phyloP scores from a whole-genome alignment of 257 asterid species.

The Solanum habrochaites region DNA sequence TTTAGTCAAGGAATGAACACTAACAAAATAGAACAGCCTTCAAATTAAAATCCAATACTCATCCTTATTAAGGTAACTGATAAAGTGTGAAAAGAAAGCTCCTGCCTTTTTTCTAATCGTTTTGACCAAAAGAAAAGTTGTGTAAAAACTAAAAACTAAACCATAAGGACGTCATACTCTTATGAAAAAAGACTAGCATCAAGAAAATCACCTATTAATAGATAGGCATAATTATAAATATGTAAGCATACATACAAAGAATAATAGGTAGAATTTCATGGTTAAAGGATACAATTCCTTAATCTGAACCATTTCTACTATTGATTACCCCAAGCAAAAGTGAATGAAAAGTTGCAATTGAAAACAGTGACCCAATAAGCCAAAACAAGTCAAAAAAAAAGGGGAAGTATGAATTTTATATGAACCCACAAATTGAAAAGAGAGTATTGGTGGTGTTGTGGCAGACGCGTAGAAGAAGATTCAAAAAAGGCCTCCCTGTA shows the following conservation, averaged over 20 bases:
- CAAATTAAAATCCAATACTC: background rate
- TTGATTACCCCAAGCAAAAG: background rate
- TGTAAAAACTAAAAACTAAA: background rate
- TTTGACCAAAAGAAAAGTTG: background rate
- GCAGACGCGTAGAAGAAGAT: background rate
- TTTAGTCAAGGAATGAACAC: conserved; percentile 36
- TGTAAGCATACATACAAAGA: background rate
- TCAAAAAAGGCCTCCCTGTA: background rate
- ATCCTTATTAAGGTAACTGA: background rate
- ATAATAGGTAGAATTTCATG: background rate
- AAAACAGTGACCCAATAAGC: background rate
- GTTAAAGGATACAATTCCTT: conserved; percentile 74
- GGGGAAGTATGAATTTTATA: background rate
- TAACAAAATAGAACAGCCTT: background rate
- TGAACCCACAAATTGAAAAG: background rate
- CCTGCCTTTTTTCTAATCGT: background rate
- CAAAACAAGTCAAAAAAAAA: background rate
- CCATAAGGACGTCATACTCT: background rate
- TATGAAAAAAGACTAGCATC: background rate
- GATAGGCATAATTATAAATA: background rate
- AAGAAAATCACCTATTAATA: background rate
- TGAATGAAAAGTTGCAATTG: background rate
- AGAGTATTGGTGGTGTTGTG: background rate
- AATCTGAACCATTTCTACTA: background rate
- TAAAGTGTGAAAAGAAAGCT: background rate